These are phyloP conservation scores for Nemophila menziesii DNA, from an alignment of 257 asterid species.

Conservation along the genomic window DNA sequence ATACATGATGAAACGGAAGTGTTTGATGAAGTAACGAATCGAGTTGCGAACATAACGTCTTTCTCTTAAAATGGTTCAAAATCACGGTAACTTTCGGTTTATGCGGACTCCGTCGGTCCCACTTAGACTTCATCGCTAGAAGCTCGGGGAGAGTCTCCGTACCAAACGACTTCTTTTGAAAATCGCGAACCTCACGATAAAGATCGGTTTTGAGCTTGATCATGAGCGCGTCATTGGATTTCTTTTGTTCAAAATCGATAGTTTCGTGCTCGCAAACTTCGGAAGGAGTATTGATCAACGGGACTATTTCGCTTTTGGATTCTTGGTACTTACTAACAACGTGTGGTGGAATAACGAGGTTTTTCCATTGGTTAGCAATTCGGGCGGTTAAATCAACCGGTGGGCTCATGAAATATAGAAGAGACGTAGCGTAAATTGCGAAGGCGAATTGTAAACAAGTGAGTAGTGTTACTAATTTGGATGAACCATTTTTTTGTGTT, in stretches of 20 bases:
- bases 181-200: conserved; percentile 43
- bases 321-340: conserved; percentile 37
- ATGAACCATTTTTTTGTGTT: conserved; percentile 28
- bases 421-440: conserved; percentile 80
- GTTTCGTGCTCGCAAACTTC: conserved; percentile 66
- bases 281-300: conserved; percentile 13
- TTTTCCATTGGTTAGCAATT: conserved; percentile 61
- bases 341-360: conserved; percentile 42
- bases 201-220: conserved; percentile 69
- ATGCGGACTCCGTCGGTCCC: conserved; percentile 37
- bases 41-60: conserved; percentile 70
- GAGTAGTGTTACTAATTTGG: conserved; percentile 42
- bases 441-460: conserved; percentile 74
- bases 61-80: conserved; percentile 79
- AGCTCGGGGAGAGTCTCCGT: conserved; percentile 49
- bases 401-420: conserved; percentile 75
- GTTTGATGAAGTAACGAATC: conserved; percentile 78
- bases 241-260: conserved; percentile 75
- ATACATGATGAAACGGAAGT: conserved; percentile 67
- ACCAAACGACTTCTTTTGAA: conserved; percentile 35
- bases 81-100: conserved; percentile 60
- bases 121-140: conserved; percentile 60
- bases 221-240: conserved; percentile 55
- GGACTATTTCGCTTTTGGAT: conserved; percentile 8
- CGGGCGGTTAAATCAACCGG: conserved; percentile 42